A percentile compares a stretch with the other conserved stretches of the same genome.
Evolutionary conservation across 148 eudicot genomes (phyloP).

Genomic region (Suaeda aralocaspica): DNA sequence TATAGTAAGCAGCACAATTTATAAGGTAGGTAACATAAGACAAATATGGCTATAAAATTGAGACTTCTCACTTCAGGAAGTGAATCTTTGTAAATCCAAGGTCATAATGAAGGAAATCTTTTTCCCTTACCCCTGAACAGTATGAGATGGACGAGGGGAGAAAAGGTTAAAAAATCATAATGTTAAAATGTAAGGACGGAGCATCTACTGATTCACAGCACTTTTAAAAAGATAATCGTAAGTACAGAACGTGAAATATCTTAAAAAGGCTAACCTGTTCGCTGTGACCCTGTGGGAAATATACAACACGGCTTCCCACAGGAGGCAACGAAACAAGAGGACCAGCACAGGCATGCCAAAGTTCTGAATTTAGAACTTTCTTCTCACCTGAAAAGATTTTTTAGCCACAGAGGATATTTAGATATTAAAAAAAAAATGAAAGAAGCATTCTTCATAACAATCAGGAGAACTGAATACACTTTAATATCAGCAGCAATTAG

Average conservation of each 20-base stretch:
- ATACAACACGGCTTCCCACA: slow-evolving; percentile 79
- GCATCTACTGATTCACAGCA: no score
- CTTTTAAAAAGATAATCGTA: no score
- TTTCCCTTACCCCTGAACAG: no score
- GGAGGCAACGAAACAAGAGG: slow-evolving; percentile 81
- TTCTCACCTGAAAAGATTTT: slow-evolving; percentile 37
- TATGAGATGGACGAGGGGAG: no score
- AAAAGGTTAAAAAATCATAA: no score
- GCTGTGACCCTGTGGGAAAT: slow-evolving; percentile 98
- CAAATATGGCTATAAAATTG: no score
- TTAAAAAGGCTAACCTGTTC: no score
- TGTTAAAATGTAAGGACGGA: no score
- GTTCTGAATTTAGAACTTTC: slow-evolving; percentile 81
- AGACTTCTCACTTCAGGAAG: neutral
- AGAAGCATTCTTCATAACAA: slow-evolving; percentile 10
- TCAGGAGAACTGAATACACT: neutral
- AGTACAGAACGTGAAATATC: no score
- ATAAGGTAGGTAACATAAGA: no score
- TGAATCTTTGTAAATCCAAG: neutral
- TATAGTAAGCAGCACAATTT: no score
- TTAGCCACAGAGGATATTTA: neutral
- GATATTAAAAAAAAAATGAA: neutral
- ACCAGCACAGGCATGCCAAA: slow-evolving; percentile 99
- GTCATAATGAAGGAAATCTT: neutral
- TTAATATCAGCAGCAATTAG: slow-evolving; percentile 5